Evolutionary conservation across 2,329 filamentous ascomycete species (phyloP), one percentile per base, ranked within the genome.

Genomic region (Sporothrix mexicana): DNA sequence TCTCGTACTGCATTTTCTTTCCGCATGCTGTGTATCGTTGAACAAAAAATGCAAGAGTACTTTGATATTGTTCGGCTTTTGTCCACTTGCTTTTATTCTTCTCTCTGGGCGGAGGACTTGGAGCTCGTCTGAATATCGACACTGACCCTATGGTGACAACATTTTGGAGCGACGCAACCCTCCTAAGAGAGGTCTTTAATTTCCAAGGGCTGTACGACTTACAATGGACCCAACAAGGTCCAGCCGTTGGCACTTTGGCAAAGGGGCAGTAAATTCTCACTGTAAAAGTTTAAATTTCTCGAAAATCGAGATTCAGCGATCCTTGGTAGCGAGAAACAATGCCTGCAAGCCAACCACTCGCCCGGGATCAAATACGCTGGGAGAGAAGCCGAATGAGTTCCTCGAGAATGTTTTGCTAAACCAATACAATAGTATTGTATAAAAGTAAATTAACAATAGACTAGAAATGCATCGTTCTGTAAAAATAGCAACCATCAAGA

Each of bases 1-100:
- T 15, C 45, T 68, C 25, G 45, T 49, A 68, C 47, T 43, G 66
- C 66, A 68, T 68, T 20, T 66, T 51, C 25, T 41, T 68, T 41
- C 66, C 66, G 66, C 47, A 68, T 68, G 47, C 15, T 55, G 66
- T 68, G 25, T 12, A 13, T 6, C 47, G 47, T 36, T 9, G 15
- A 36, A 20, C 20, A 47, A 36, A n/a, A 41, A 45, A 25, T 23
- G 36, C 23, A 20, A 36, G 49, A 68, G 47, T 23, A 30, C 30
- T 36, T 6, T 45, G 23, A 12, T 47, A n/a, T 20, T 51, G 12
- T 25, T 9, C n/a, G 7, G 23, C 23, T 20, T 12, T 20, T 64
- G 1, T 23, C 4, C 15, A 17, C 0, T 41, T 61, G 3, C 13
- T 41, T 41, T 8, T n/a, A 13, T 23, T 30, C 8, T 55, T 55